A percentile compares a stretch with the other conserved stretches of the same genome.
Evolutionary conservation across 116 monocot species (phyloP).

Genomic region (Iris pallida): DNA sequence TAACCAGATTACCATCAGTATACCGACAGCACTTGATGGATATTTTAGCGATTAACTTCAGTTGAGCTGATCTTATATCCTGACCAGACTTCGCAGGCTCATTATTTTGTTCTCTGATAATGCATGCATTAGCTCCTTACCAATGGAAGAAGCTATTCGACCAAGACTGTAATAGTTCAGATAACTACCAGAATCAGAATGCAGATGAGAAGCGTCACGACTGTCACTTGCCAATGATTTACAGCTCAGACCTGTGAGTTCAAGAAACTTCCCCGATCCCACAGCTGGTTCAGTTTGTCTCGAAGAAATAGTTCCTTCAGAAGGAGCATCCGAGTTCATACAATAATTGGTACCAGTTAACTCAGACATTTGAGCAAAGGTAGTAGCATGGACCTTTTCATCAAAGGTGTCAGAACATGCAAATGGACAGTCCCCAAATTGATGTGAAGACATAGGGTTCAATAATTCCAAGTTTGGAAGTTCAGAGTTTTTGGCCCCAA

Average conservation of each 20-base stretch:
- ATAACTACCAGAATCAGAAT: constrained; percentile 48
- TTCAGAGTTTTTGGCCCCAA: background rate
- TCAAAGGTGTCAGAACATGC: constrained; percentile 8
- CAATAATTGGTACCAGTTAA: constrained; percentile 14
- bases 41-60: constrained; percentile 49
- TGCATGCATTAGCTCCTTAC: constrained; percentile 45
- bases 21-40: constrained; percentile 30
- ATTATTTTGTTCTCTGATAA: constrained; percentile 30
- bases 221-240: constrained; percentile 5
- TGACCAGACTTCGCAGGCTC: constrained; percentile 33
- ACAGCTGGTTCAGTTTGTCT: constrained; percentile 14
- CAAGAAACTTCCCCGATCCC: constrained; percentile 13
- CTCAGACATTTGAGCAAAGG: constrained; percentile 10
- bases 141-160: constrained; percentile 55
- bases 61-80: constrained; percentile 47
- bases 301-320: constrained; percentile 2
- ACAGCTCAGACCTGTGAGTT: constrained; percentile 12
- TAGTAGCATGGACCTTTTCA: constrained; percentile 5
- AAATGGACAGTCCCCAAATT: background rate
- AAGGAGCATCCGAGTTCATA: background rate
- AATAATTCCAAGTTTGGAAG: constrained; percentile 3
- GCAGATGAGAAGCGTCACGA: constrained; percentile 11
- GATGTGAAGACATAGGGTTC: too few relatives aligned
- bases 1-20: constrained; percentile 33
- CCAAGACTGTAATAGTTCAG: constrained; percentile 82